Base-by-base conservation (phyloP, 1,139 yeast genomes). In the Pichia sp. region DNA sequence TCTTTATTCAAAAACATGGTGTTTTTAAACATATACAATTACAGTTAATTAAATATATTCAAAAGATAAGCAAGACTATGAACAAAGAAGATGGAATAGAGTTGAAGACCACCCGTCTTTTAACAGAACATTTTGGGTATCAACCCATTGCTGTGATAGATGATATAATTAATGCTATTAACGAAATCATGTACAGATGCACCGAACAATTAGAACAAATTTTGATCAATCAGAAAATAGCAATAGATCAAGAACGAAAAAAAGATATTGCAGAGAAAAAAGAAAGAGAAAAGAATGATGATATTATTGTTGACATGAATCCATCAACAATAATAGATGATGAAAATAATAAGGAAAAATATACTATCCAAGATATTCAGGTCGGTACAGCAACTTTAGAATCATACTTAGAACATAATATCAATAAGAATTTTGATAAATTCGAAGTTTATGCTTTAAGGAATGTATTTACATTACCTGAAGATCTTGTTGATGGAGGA, bases 71-170 rank as follows among this genome's bases (percentile, higher is more conserved):
- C 16, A 16, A 16, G 16, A 16, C 16, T 16, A 16, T 16, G 16
- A 16, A 16, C 16, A 16, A 16, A 16, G 39, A 30, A 33, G 45
- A 43, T 9, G 47, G 35, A 5, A 35, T 44, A 6, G 37, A 38
- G 28, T 31, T 52, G 40, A 40, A 41, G 35, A 52, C 42, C 45
- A 49, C 74, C 7, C 74, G 81, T 37, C 64, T 85, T 31, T 68
- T 90, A 45, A 86, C 96, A 0, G 97, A 89, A 61, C 96, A 87
- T 60, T 67, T 90, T 39, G 96, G 87, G 30, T 87, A 78, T 58
- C 87, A 95, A 8, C 96, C 97, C 0, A 73, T 89, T n/a, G 79
- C 92, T 1, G 68, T 89, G 26, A 76, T 90, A 7, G 97, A 90
- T 59, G 96, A 89, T 58, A 82, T 90, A 22, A 87, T 90, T 57